Percentiles rank a stretch among this genome's conserved stretches.
These are phyloP conservation scores for Fusarium buxicola DNA, from an alignment of 2,329 filamentous ascomycete genomes.

Conservation along the genomic window DNA sequence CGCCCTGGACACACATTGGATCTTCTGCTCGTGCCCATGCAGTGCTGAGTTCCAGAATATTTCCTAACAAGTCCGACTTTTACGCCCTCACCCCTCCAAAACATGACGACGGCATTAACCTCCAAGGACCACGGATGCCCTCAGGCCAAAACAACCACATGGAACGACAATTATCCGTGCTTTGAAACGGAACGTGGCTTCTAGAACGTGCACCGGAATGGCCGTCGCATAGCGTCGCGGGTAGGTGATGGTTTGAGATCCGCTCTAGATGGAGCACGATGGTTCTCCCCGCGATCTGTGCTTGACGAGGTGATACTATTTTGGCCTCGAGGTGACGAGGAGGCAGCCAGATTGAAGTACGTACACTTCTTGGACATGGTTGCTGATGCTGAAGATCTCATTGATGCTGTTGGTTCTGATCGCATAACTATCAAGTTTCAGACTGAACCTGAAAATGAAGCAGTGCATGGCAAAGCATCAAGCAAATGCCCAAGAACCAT, in stretches of 20 bases:
- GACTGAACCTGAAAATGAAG: neutral
- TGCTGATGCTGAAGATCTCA: neutral
- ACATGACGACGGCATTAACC: no score
- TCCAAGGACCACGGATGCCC: slow-evolving; percentile 1
- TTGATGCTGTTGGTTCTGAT: neutral
- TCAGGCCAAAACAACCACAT: neutral
- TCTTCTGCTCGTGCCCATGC: slow-evolving; percentile 21
- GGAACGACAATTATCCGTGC: slow-evolving; percentile 3
- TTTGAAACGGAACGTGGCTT: slow-evolving; percentile 4
- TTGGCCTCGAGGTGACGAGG: no score
- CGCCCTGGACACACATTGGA: slow-evolving; percentile 26
- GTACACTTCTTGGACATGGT: no score
- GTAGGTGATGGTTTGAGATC: slow-evolving; percentile 5
- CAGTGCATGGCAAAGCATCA: neutral
- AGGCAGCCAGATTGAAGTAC: no score
- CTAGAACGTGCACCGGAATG: slow-evolving; percentile 7
- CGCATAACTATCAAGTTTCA: neutral
- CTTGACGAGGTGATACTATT: neutral
- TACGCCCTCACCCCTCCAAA: neutral
- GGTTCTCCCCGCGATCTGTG: slow-evolving; percentile 4
- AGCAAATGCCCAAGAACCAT: no score
- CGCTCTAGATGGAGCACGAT: slow-evolving; percentile 2
- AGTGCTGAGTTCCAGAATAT: slow-evolving; percentile 29
- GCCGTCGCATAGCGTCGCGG: slow-evolving; percentile 4
- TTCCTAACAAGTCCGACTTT: slow-evolving; percentile 34